Percentiles rank a stretch among this genome's conserved stretches.
Evolutionary conservation across 2,329 filamentous ascomycete genomes (phyloP).

Genomic region (Curvularia eragrostidis): DNA sequence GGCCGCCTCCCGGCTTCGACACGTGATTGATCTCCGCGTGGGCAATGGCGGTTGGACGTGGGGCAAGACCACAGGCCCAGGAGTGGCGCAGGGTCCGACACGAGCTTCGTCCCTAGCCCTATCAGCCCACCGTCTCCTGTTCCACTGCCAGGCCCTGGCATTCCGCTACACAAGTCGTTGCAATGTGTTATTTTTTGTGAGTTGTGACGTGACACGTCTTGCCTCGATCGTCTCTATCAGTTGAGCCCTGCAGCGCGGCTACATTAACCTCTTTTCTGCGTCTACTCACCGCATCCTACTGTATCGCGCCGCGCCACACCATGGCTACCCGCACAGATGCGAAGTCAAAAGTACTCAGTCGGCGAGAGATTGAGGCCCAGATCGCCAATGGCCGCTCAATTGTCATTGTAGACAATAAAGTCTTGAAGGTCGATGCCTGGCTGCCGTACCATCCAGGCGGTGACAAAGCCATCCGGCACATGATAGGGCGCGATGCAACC

Average conservation of each 20-base stretch:
- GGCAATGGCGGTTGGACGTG: constrained; percentile 12
- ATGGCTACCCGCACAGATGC: constrained; percentile 42
- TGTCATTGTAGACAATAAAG: constrained; percentile 79
- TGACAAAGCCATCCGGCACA: constrained; percentile 87
- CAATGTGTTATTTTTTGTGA: neutral
- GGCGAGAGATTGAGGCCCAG: constrained; percentile 75
- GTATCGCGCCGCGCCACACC: constrained; percentile 20
- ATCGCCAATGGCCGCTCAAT: constrained; percentile 83
- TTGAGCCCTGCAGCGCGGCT: constrained; percentile 2
- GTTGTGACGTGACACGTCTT: constrained; percentile 13
- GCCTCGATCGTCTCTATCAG: neutral
- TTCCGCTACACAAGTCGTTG: neutral
- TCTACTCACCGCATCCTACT: constrained; percentile 15
- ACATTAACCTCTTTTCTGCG: neutral
- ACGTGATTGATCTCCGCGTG: constrained; percentile 7
- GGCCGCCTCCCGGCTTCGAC: neutral
- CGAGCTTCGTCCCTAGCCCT: constrained; percentile 16
- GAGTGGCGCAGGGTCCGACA: constrained; percentile 14
- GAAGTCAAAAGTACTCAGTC: constrained; percentile 61
- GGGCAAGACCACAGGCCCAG: constrained; percentile 7
- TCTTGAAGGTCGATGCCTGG: constrained; percentile 89
- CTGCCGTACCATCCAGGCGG: constrained; percentile 90
- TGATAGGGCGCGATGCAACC: constrained; percentile 92
- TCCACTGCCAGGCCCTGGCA: constrained; percentile 14
- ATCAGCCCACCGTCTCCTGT: constrained; percentile 26